These are phyloP conservation scores for Solanum sitiens DNA, from an alignment of 257 asterid species.

Conservation along the genomic window DNA sequence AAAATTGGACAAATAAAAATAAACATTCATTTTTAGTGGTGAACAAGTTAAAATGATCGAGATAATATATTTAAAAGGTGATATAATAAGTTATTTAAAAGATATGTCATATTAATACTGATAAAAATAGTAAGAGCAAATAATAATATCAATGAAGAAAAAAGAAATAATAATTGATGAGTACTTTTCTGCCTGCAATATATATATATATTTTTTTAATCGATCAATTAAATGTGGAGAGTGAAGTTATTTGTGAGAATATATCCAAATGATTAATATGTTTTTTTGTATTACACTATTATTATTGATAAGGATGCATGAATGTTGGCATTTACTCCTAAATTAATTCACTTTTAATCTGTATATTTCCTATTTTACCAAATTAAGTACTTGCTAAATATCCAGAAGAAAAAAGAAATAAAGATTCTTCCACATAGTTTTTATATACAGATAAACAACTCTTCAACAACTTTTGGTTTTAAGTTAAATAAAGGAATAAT, in stretches of 20 bases:
- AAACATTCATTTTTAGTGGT: neutral
- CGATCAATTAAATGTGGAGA: neutral
- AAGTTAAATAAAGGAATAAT: neutral
- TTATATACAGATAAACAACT: neutral
- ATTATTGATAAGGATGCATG: neutral
- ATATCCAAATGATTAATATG: neutral
- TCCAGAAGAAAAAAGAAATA: neutral
- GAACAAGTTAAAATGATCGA: too few relatives aligned
- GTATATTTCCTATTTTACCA: neutral
- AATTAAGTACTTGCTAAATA: neutral
- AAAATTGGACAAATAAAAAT: too few relatives aligned
- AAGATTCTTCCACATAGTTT: conserved; percentile 4
- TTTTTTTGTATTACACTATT: too few relatives aligned
- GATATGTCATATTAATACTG: neutral
- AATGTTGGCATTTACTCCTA: neutral
- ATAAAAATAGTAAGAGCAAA: neutral
- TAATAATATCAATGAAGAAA: neutral
- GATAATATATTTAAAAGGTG: neutral
- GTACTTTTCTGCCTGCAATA: neutral
- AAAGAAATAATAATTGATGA: neutral
- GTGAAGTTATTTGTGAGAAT: neutral
- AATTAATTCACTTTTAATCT: neutral
- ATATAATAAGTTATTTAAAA: neutral
- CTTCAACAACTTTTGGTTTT: neutral
- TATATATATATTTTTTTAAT: too few relatives aligned